A percentile compares a stretch with the other conserved stretches of the same genome.
phyloP scores from a whole-genome alignment of 805 yeast species.

The Myxozyma lipomycoides region DNA sequence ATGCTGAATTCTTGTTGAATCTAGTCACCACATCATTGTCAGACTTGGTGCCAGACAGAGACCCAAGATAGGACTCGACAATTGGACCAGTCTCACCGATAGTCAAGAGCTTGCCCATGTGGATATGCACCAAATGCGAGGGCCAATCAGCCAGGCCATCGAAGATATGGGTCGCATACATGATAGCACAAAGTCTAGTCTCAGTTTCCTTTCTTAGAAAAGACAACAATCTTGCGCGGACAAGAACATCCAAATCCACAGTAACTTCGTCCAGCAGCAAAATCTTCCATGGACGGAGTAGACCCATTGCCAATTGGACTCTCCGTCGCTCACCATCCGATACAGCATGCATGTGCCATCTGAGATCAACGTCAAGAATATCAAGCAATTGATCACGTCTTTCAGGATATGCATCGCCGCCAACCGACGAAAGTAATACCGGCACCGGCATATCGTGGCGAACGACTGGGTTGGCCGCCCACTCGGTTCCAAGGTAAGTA shows the following conservation, averaged over 20 bases:
- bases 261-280: slow-evolving; percentile 93
- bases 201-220: slow-evolving; percentile 74
- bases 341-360: slow-evolving; percentile 88
- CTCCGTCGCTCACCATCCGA: slow-evolving; percentile 95
- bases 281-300: slow-evolving; percentile 84
- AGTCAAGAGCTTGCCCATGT: slow-evolving; percentile 53
- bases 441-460: slow-evolving; percentile 87
- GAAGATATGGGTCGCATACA: slow-evolving; percentile 93
- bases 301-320: slow-evolving; percentile 91
- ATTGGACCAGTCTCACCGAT: slow-evolving; percentile 13
- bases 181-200: slow-evolving; percentile 65
- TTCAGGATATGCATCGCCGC: slow-evolving; percentile 69
- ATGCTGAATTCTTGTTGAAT: slow-evolving; percentile 30
- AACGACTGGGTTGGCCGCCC: slow-evolving; percentile 91
- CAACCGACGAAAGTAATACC: slow-evolving; percentile 72
- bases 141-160: slow-evolving; percentile 95
- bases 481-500: slow-evolving; percentile 92
- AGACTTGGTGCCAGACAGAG: not conserved
- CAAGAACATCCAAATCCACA: slow-evolving; percentile 91
- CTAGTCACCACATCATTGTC: not conserved
- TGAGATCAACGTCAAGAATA: slow-evolving; percentile 76
- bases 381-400: slow-evolving; percentile 73
- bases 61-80: slow-evolving; percentile 5
- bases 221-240: slow-evolving; percentile 65
- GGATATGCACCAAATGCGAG: slow-evolving; percentile 72